Evolutionary conservation across 371 early-diverging fungal species (phyloP).

Genomic region (Mucor piriformis): DNA sequence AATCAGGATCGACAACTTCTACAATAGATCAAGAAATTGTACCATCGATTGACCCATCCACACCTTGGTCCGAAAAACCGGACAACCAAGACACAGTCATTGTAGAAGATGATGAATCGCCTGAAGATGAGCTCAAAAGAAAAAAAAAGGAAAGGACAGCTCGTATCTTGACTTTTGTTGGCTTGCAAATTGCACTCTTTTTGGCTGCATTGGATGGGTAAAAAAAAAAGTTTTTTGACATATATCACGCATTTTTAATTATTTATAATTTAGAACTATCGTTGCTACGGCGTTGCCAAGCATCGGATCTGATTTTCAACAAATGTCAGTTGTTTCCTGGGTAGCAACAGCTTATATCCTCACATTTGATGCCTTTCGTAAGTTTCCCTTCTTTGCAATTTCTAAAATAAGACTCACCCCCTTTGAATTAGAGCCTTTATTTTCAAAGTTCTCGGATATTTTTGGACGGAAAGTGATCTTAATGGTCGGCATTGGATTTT

Average conservation of each 20-base stretch:
- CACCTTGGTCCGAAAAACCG: slow-evolving; percentile 3
- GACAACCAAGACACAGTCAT: not conserved
- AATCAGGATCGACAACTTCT: not conserved
- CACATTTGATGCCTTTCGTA: slow-evolving; percentile 40
- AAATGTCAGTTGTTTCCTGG: slow-evolving; percentile 62
- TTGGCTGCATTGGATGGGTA: slow-evolving; percentile 77
- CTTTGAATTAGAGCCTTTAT: slow-evolving; percentile 54
- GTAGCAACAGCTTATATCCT: slow-evolving; percentile 67
- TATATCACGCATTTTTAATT: not conserved
- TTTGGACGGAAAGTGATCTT: slow-evolving; percentile 72
- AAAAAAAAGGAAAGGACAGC: slow-evolving; percentile 8
- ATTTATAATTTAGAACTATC: slow-evolving; percentile 47
- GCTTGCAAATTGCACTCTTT: slow-evolving; percentile 66
- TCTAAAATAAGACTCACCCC: not conserved
- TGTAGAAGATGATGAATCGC: not conserved
- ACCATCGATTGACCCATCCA: not conserved
- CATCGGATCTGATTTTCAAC: slow-evolving; percentile 73
- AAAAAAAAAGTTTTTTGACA: not conserved
- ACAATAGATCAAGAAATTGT: not conserved
- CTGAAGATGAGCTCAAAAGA: not conserved
- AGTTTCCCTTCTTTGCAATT: not conserved
- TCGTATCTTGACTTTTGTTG: slow-evolving; percentile 39
- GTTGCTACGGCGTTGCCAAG: slow-evolving; percentile 74
- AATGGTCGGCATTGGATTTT: slow-evolving; percentile 58
- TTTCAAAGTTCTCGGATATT: slow-evolving; percentile 71